Base-by-base conservation (phyloP, 129 eudicot species). In the Ambrosia trifida region DNA sequence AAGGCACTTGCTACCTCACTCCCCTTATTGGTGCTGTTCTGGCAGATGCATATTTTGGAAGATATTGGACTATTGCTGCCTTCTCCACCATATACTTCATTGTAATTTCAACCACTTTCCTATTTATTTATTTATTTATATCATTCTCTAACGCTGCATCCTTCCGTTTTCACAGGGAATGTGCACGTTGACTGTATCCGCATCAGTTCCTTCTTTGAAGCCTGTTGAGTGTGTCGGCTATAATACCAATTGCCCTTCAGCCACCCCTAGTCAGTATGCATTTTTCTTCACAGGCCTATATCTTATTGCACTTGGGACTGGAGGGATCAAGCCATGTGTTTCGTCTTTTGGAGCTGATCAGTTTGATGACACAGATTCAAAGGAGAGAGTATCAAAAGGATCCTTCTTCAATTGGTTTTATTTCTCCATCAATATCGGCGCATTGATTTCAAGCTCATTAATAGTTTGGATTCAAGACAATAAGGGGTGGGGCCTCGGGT, bases 301-400 rank as follows among this genome's bases (percentile, higher is more conserved):
- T 75, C 83, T 93, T 61, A 81, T 89, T 17, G 96, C 98, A 13
- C 90, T 91, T n/a, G 97, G 96, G 50, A 86, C 94, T 0, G 97
- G 97, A 12, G 97, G 96, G 72, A 92, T 92, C 68, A 89, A 92
- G 53, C 98, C 98, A 3, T 89, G 96, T 75, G 95, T 92, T 73
- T 87, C 96, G 10, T 85, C 98, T 32, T 92, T 92, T 46, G 98
- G 98, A 51, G 98, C 98, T 17, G 98, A 92, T 78, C 98, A 92
- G 67, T 92, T 92, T 73, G 98, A 92, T 74, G 98, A 93, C 68
- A 85, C 95, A 0, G 95, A 93, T 70, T 69, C 86, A 19, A 75
- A 20, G 59, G 98, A 93, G 72, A 89, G 95, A 49, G 82, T 79
- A 0, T 78, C 82, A 43, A 93, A 93, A 75, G 95, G 90, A 65